Base-by-base conservation (phyloP, 2,329 filamentous ascomycete species). In the Emmonsiellopsis sp. region DNA sequence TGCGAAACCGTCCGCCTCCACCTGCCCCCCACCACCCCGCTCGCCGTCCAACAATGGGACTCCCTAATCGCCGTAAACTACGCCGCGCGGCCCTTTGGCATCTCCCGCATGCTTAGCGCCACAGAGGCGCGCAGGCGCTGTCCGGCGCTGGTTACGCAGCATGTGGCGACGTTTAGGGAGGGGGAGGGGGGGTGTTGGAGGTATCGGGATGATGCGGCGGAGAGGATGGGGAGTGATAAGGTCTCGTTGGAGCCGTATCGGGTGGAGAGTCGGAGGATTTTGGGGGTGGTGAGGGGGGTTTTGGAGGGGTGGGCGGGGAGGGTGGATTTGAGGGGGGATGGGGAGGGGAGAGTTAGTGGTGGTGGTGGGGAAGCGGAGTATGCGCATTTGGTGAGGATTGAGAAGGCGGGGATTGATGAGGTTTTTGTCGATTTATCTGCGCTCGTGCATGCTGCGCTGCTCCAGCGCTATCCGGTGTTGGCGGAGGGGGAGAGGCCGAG, bases 11-110 rank as follows among this genome's bases (percentile, higher is more conserved):
- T 95, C 8, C 83, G 93, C 7, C 78, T 97, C 44, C 84, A 84
- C 10, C 75, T 87, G 9, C 75, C 85, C 11, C 84, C 88, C 57
- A 81, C 89, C 54, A 80, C 84, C 59, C 93, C 93, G 8, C 79
- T 98, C 26, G 93, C 90, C 0, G 93, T 98, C 16, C 91, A 94
- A 66, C 92, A 97, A 76, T 97, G 88, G 87, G 87, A 94, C 70
- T 89, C 87, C 7, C 78, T 98, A 26, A 98, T 98, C 66, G 93
- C 93, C 2, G 84, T 98, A 70, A 98, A 98, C 73, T 98, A 98
- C 65, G 84, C 93, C 2, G 91, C 92, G 5, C 84, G 93, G 13
- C 79, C 80, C 7, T 91, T 82, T 63, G 90, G 89, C 2, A 83
- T 98, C 52, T 85, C 78, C 44, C 78, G 92, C 35, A 88, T 94